phyloP scores from a whole-genome alignment of 2,329 filamentous ascomycete genomes.

The Sarocladium strictum region DNA sequence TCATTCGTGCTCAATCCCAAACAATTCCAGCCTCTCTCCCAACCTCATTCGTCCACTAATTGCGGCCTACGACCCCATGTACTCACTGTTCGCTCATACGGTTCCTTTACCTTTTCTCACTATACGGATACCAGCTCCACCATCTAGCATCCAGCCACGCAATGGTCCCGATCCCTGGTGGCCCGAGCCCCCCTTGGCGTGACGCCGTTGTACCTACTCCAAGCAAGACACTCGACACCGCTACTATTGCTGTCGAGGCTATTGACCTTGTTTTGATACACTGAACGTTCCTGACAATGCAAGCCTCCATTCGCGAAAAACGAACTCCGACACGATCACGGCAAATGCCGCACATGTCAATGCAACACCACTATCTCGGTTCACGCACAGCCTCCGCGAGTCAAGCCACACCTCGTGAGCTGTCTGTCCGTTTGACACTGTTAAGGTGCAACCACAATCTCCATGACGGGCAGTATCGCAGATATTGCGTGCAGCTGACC shows the following conservation, averaged over 20 bases:
- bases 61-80: too few species aligned
- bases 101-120: too few species aligned
- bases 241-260: neutral
- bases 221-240: constrained; percentile 6
- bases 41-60: neutral
- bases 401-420: constrained; percentile 8
- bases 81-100: too few species aligned
- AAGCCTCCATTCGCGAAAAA: neutral
- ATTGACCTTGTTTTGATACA: constrained; percentile 1
- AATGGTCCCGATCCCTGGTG: constrained; percentile 4
- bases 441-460: neutral
- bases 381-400: neutral
- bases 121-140: too few species aligned
- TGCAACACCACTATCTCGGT: neutral
- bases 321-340: neutral
- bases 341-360: constrained; percentile 3
- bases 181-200: neutral
- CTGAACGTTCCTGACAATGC: neutral
- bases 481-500: constrained; percentile 8
- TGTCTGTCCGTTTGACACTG: neutral
- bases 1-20: neutral
- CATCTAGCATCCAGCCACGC: constrained; percentile 7
- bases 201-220: neutral
- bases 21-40: constrained; percentile 1
- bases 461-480: neutral